Percentiles rank a stretch among this genome's conserved stretches.
These are phyloP conservation scores for Clarkia xantiana DNA, from an alignment of 345 rosid genomes.

Conservation along the genomic window DNA sequence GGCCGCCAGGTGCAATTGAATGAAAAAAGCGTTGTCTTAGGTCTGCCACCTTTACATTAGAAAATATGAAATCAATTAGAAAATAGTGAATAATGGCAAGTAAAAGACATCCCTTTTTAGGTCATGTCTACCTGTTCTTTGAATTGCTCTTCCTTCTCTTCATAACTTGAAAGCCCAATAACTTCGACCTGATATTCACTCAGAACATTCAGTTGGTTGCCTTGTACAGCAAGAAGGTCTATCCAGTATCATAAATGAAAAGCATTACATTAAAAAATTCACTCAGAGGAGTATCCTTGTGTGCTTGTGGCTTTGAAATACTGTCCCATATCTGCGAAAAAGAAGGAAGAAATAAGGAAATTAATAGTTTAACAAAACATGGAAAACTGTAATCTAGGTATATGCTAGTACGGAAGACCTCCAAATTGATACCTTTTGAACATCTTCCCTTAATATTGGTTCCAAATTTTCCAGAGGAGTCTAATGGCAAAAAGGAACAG, in stretches of 20 bases:
- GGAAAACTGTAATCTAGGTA: not conserved
- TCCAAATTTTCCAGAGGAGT: slow-evolving; percentile 92
- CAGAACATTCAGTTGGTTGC: not conserved
- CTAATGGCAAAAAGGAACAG: slow-evolving; percentile 25
- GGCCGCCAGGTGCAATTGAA: slow-evolving; percentile 94
- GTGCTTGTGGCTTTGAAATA: slow-evolving; percentile 91
- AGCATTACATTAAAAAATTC: slow-evolving; percentile 80
- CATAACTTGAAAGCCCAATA: slow-evolving; percentile 87
- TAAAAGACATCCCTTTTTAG: not conserved
- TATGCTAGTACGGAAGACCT: not conserved
- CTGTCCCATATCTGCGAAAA: slow-evolving; percentile 85
- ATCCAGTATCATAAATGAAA: not conserved
- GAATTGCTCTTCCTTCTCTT: slow-evolving; percentile 89
- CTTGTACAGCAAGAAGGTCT: not conserved
- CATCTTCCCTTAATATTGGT: slow-evolving; percentile 90
- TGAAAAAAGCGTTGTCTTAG: slow-evolving; percentile 77
- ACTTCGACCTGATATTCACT: slow-evolving; percentile 63
- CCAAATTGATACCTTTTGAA: slow-evolving; percentile 54
- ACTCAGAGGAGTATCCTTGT: slow-evolving; percentile 79
- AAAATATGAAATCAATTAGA: slow-evolving; percentile 1
- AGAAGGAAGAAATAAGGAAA: slow-evolving; percentile 5
- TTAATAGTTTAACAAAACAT: not conserved
- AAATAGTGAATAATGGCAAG: not conserved
- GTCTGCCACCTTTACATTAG: slow-evolving; percentile 47
- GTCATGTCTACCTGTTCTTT: slow-evolving; percentile 60